Conservation (phyloP, 495 filamentous ascomycete genomes). For the Talaromyces ruber region DNA sequence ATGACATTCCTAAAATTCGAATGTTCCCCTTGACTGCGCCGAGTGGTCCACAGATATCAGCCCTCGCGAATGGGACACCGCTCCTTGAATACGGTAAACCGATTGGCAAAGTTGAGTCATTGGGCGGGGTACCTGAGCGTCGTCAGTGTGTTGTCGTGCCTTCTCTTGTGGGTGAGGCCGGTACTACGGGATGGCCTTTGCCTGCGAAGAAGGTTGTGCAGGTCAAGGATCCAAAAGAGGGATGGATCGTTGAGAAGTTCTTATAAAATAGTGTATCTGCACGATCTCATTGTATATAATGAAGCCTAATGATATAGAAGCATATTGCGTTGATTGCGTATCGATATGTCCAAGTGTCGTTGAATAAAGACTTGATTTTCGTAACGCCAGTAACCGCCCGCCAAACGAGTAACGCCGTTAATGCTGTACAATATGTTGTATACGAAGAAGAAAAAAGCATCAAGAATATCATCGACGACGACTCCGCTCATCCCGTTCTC, state of each 20-base stretch:
- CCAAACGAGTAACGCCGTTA: background rate
- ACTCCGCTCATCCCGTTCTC: slow-evolving; percentile 1
- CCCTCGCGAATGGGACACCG: slow-evolving; percentile 76
- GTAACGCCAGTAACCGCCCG: background rate
- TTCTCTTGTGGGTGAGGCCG: slow-evolving; percentile 56
- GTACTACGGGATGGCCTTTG: slow-evolving; percentile 73
- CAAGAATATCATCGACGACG: background rate
- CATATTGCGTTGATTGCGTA: background rate
- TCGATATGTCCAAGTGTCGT: background rate
- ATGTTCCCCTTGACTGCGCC: slow-evolving; percentile 83
- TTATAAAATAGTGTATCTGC: slow-evolving; percentile 4
- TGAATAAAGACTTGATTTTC: background rate
- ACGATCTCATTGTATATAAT: background rate
- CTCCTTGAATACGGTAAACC: slow-evolving; percentile 83
- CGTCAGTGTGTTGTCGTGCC: slow-evolving; percentile 80
- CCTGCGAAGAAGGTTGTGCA: slow-evolving; percentile 76
- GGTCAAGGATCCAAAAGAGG: slow-evolving; percentile 57
- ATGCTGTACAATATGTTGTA: background rate
- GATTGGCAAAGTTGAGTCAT: slow-evolving; percentile 62
- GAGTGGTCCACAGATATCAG: slow-evolving; percentile 65
- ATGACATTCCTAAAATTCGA: slow-evolving; percentile 62
- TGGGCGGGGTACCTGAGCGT: slow-evolving; percentile 45
- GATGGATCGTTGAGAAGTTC: slow-evolving; percentile 70
- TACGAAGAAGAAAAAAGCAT: background rate
- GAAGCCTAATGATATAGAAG: background rate